Percentiles rank a stretch among this genome's conserved stretches.
phyloP scores from a whole-genome alignment of 192 early-diverging fungal species.

The Entophlyctis helioformis region DNA sequence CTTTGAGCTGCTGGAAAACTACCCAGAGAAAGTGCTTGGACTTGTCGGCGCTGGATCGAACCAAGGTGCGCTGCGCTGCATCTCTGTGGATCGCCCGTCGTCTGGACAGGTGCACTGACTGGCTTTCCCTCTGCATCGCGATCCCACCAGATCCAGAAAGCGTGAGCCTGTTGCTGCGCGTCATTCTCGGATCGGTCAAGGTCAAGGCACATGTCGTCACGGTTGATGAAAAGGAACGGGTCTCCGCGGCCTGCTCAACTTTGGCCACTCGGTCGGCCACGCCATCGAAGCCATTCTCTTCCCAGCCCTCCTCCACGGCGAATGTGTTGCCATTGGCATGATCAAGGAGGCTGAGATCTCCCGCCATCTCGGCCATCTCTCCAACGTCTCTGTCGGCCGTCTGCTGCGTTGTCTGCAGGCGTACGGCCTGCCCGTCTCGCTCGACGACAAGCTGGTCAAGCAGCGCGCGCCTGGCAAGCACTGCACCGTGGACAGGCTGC shows the following conservation, averaged over 20 bases:
- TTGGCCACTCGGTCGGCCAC: conserved; percentile 94
- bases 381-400: conserved; percentile 77
- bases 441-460: conserved; percentile 69
- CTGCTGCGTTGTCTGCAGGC: conserved; percentile 68
- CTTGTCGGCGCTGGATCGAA: not conserved
- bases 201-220: conserved; percentile 95
- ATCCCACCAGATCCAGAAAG: conserved; percentile 12
- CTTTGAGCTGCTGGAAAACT: conserved; percentile 82
- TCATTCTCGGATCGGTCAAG: conserved; percentile 74
- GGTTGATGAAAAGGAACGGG: conserved; percentile 90
- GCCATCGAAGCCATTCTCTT: conserved; percentile 88
- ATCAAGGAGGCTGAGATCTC: conserved; percentile 91
- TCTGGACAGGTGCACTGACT: conserved; percentile 4
- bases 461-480: conserved; percentile 47
- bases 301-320: conserved; percentile 86
- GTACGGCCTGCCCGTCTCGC: conserved; percentile 77
- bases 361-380: conserved; percentile 71
- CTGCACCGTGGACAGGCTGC: conserved; percentile 62
- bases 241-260: conserved; percentile 88
- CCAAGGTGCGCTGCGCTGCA: not conserved
- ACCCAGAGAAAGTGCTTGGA: conserved; percentile 71
- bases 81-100: not conserved
- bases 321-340: conserved; percentile 92
- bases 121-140: no score
- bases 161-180: conserved; percentile 48